These are phyloP conservation scores for Talaromyces sp. DNA, from an alignment of 2,329 filamentous ascomycete species.

Conservation along the genomic window DNA sequence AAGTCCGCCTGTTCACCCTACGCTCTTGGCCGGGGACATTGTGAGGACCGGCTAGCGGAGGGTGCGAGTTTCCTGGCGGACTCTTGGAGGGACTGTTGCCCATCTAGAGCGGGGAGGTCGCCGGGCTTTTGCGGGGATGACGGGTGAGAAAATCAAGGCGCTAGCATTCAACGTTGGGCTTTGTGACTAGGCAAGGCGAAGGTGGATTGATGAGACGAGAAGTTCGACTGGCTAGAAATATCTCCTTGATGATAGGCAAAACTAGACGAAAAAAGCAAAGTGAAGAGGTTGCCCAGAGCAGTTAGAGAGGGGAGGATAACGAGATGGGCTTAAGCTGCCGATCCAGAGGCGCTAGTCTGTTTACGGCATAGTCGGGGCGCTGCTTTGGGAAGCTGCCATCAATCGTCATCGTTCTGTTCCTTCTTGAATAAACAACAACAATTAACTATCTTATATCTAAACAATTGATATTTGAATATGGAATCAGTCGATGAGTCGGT, in stretches of 20 bases:
- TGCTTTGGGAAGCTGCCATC: constrained; percentile 3
- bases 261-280: background rate
- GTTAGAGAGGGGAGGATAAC: constrained; percentile 18
- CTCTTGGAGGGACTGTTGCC: constrained; percentile 51
- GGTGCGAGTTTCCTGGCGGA: constrained; percentile 33
- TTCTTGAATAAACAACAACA: background rate
- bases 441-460: background rate
- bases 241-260: background rate
- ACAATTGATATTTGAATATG: background rate
- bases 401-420: background rate
- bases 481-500: background rate
- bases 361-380: constrained; percentile 28
- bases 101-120: constrained; percentile 38
- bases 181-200: constrained; percentile 11
- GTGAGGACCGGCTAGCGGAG: constrained; percentile 28
- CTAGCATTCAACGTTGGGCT: constrained; percentile 27
- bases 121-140: constrained; percentile 19
- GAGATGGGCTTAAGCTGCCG: background rate
- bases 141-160: constrained; percentile 22
- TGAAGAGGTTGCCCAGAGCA: constrained; percentile 23
- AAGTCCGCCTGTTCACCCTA: constrained; percentile 42
- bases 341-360: background rate
- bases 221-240: background rate
- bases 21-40: constrained; percentile 33
- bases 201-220: background rate